Conservation (phyloP, 2,329 filamentous ascomycete genomes). For the Xylaria sp. region DNA sequence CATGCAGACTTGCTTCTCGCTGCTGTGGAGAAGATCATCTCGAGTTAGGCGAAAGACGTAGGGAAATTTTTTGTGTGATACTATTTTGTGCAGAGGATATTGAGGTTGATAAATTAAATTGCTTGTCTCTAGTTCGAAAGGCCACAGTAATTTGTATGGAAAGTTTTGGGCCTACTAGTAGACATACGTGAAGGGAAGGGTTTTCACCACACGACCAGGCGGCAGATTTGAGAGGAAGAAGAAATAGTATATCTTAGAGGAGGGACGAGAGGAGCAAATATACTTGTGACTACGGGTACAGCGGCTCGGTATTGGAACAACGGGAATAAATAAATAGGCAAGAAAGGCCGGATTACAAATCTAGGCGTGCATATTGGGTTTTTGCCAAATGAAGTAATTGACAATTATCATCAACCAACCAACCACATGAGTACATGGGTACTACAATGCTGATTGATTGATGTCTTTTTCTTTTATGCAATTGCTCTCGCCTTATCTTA, state of each 20-base stretch:
- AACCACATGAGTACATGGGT: neutral
- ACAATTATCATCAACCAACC: constrained; percentile 10
- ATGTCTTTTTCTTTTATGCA: neutral
- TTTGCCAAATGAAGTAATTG: constrained; percentile 11
- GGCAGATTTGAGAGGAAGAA: neutral
- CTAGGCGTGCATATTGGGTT: neutral
- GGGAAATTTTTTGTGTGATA: neutral
- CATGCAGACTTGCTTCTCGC: constrained; percentile 89
- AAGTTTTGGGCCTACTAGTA: neutral
- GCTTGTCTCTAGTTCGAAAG: too few species aligned
- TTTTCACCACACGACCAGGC: neutral
- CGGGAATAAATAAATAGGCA: constrained; percentile 17
- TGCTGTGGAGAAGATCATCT: constrained; percentile 78
- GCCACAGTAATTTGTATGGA: neutral
- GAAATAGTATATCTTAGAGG: neutral
- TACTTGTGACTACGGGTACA: neutral
- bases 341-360: constrained; percentile 13
- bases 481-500: neutral
- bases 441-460: neutral
- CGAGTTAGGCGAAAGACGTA: constrained; percentile 46
- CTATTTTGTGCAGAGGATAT: neutral
- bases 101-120: neutral
- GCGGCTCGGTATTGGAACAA: neutral
- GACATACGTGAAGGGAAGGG: neutral
- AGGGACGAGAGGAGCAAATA: constrained; percentile 1